Evolutionary conservation across 2,329 filamentous ascomycete species (phyloP).

Genomic region (Capronia epimyces): DNA sequence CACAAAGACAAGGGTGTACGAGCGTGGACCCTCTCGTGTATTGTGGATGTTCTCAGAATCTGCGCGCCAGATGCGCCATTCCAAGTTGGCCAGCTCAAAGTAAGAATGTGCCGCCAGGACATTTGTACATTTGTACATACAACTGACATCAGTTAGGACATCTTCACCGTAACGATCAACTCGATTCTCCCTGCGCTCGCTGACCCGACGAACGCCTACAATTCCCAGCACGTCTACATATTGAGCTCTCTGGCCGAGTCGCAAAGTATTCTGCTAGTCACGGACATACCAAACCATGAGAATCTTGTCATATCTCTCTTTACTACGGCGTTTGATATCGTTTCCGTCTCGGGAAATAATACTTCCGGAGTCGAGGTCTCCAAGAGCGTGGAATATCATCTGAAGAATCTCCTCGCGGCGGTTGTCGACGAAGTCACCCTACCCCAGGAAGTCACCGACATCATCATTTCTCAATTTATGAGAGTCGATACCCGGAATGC

Average conservation of each 20-base stretch:
- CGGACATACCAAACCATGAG: constrained; percentile 78
- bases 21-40: constrained; percentile 79
- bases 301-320: constrained; percentile 76
- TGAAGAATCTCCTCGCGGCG: constrained; percentile 77
- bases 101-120: constrained; percentile 38
- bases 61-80: constrained; percentile 95
- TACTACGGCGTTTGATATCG: constrained; percentile 82
- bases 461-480: constrained; percentile 92
- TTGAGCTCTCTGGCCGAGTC: constrained; percentile 82
- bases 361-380: constrained; percentile 74
- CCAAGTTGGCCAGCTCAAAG: constrained; percentile 83
- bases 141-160: constrained; percentile 58
- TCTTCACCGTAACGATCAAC: constrained; percentile 83
- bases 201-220: constrained; percentile 83
- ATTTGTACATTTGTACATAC: neutral
- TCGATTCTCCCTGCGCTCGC: constrained; percentile 78
- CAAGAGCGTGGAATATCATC: constrained; percentile 89
- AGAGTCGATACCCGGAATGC: constrained; percentile 67
- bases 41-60: constrained; percentile 87
- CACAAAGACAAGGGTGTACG: constrained; percentile 93
- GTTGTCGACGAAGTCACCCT: constrained; percentile 83
- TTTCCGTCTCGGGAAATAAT: constrained; percentile 70
- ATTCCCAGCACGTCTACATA: constrained; percentile 87
- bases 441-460: constrained; percentile 76
- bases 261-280: constrained; percentile 88